These are phyloP conservation scores for Micractinium sp. DNA, from an alignment of 139 green algal genomes.

Conservation along the genomic window DNA sequence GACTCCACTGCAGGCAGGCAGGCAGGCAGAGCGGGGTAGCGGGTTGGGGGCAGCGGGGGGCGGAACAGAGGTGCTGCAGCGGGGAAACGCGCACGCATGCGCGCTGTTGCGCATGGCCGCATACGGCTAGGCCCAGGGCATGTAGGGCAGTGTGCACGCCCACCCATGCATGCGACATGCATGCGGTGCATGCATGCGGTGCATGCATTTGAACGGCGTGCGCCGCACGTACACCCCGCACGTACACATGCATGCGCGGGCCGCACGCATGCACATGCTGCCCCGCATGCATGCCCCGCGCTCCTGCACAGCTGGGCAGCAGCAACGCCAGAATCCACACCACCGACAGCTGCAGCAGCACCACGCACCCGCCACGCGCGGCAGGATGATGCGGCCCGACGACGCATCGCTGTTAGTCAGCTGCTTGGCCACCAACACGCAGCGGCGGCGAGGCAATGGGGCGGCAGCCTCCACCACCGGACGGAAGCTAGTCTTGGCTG, in stretches of 20 bases:
- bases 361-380: slow-evolving; percentile 51
- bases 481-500: background rate
- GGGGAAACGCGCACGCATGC: too few species aligned
- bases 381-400: slow-evolving; percentile 76
- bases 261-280: background rate
- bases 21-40: background rate
- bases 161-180: too few species aligned
- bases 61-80: too few species aligned
- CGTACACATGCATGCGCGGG: too few species aligned
- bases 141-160: too few species aligned
- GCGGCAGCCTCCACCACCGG: background rate
- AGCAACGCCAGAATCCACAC: background rate
- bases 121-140: too few species aligned
- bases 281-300: background rate
- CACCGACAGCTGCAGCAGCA: background rate
- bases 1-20: slow-evolving; percentile 20
- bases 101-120: too few species aligned
- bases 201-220: too few species aligned
- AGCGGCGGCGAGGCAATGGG: background rate
- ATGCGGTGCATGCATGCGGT: too few species aligned
- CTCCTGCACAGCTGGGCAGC: background rate
- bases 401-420: slow-evolving; percentile 73
- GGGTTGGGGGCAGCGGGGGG: too few species aligned
- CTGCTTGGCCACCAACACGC: slow-evolving; percentile 76
- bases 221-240: too few species aligned